These are phyloP conservation scores for Komagataea norvegica DNA, from an alignment of 1,139 yeast species.

Conservation along the genomic window DNA sequence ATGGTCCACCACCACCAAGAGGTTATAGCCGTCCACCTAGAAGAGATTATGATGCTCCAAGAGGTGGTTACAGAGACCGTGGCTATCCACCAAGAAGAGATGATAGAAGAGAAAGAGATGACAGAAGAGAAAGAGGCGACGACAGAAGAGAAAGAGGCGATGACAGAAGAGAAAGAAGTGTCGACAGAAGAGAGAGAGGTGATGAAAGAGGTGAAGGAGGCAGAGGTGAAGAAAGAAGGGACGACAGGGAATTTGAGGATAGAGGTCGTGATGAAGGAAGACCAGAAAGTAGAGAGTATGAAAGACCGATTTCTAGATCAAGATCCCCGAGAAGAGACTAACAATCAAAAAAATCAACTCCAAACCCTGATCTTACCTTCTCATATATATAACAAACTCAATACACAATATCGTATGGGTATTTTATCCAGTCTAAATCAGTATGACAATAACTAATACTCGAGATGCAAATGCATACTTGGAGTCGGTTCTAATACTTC, in stretches of 20 bases:
- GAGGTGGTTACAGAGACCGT: slow-evolving; percentile 25
- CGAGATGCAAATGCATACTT: slow-evolving; percentile 66
- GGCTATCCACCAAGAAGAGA: slow-evolving; percentile 19
- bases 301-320: slow-evolving; percentile 23
- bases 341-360: too few relatives aligned
- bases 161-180: slow-evolving; percentile 6
- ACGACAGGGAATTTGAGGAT: too few relatives aligned
- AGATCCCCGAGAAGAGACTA: slow-evolving; percentile 28
- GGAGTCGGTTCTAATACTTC: slow-evolving; percentile 52
- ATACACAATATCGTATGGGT: neutral
- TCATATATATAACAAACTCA: too few relatives aligned
- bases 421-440: neutral
- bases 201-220: slow-evolving; percentile 3
- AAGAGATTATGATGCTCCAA: slow-evolving; percentile 10
- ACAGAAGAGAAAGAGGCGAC: slow-evolving; percentile 9
- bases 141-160: slow-evolving; percentile 8
- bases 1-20: slow-evolving; percentile 19
- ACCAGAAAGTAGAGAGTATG: slow-evolving; percentile 10
- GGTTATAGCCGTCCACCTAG: slow-evolving; percentile 12
- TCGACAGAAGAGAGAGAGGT: slow-evolving; percentile 3
- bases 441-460: too few relatives aligned
- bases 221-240: slow-evolving; percentile 2
- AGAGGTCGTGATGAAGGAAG: slow-evolving; percentile 7
- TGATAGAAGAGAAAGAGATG: slow-evolving; percentile 9
- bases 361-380: too few relatives aligned